Base-by-base conservation (phyloP, 495 filamentous ascomycete genomes). In the Amorphotheca resinae region DNA sequence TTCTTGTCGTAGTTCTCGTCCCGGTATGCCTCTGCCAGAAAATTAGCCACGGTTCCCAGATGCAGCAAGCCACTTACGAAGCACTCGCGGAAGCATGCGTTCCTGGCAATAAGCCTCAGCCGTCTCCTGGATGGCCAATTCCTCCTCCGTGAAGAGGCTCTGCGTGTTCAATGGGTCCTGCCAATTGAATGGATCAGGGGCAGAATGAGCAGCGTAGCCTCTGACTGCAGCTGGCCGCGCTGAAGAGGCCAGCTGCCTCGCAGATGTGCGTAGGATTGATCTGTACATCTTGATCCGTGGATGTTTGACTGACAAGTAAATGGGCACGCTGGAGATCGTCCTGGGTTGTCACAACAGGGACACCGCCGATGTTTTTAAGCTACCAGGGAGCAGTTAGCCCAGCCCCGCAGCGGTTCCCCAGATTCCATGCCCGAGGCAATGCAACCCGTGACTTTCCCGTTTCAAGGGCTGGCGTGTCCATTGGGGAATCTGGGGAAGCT, bases 91-190 rank as follows among this genome's bases (percentile, higher is more conserved):
- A 38, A 81, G 66, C 58, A 98, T 63, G 41, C 71, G 74, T 49
- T 95, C 88, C 63, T 95, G 93, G 60, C 88, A 95, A 56, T 96
- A 98, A 42, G 82, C 69, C 51, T 87, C 77, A 18, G 88, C 87
- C 1, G 83, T 94, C 46, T 94, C 87, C 20, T 82, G 71, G 39
- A 96, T 83, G 9, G 87, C 85, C 49, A 88, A 54, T 60, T 98
- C 91, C 43, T 98, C 93, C 53, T 88, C 82, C 9, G 85, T 93
- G 49, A 83, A 76, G 20, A 89, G 62, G 47, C 75, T 80, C 46
- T 74, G 76, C 9, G 82, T 70, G 21, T 65, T 71, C 26, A 96
- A 68, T 9, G 91, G 91, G 58, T 98, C 93, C 56, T 93, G 72
- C 93, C 91, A 98, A 59, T 89, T 75, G 61, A 95, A 95, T 11